Base-by-base conservation (phyloP, 2,329 filamentous ascomycete species). In the Lasiodiplodia sp. region DNA sequence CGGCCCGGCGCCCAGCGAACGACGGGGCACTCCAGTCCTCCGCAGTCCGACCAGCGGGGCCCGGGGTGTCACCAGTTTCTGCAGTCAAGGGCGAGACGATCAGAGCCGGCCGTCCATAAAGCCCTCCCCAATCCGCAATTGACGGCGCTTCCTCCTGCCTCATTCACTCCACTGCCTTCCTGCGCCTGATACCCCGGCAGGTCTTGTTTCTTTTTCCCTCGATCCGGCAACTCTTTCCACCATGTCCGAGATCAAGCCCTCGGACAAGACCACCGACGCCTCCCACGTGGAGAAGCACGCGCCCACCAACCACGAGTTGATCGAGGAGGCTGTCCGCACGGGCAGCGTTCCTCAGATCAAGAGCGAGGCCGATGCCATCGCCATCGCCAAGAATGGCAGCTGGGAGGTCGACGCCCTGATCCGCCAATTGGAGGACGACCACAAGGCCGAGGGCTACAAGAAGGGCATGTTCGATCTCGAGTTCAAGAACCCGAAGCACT, bases 401-500 rank as follows among this genome's bases (percentile, higher is more conserved):
- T 82, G 80, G 80, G 81, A 83, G 72, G 80, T 81, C 8, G 81
- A 83, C 69, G 81, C 82, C 53, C 70, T 83, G 66, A 81, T 82
- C 62, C 78, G 79, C 38, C 76, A 81, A 38, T 73, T 83, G 65
- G 79, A 82, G 72, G 77, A 79, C 62, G 75, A 82, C 63, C 68
- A 81, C 52, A 73, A 77, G 60, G 73, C 75, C 44, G 71, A 73
- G 57, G 79, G 76, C 34, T 76, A 79, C 70, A 79, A 79, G 73
- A 79, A 77, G 69, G 78, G 80, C 6, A 68, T 79, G 70, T 87
- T 88, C 74, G 82, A 90, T 51, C 71, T 90, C 53, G 79, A 86
- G 44, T 88, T 91, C 79, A 83, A 83, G 63, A 85, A 91, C 75
- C 88, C 89, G 0, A 86, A 83, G 66, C 79, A 88, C 74, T 93